Base-by-base conservation (phyloP, 306 rosid species). In the Dryas octopetala region DNA sequence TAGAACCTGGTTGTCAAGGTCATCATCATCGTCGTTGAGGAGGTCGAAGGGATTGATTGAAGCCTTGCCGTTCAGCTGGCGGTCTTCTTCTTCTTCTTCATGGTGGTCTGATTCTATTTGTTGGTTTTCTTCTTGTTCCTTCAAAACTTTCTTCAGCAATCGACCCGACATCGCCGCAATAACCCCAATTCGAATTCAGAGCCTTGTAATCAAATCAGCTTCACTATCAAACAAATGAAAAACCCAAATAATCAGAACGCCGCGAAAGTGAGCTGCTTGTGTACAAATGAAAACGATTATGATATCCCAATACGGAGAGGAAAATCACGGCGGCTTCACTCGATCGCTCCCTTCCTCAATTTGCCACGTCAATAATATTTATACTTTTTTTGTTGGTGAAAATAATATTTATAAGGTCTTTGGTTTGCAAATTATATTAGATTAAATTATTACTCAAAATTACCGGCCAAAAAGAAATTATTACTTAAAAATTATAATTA, bases 41-140 rank as follows among this genome's bases (percentile, higher is more conserved):
- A 90, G 93, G 83, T 89, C 93, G 48, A 95, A 92, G 26, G 93
- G 97, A 85, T 95, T 91, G 80, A 90, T 45, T 28, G 88, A 80
- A 74, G 96, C 83, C 57, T 79, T 80, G 15, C 71, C 78, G 44
- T 68, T 69, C 55, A 71, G 79, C 51, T 68, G 80, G 49, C 65
- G 58, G 32, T 50, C 79, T 9, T 70, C 66, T 6, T 71, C 81
- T 9, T 82, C 87, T 23, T 77, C 89, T 12, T 78, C 83, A 47
- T 77, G 82, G 47, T 28, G 79, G 68, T 64, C 68, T 32, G 79
- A 74, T 11, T 79, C 72, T 11, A 17, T 12, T 40, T 54, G 78
- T 38, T 47, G 83, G 19, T 75, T 65, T 23, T 83, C 68, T 45
- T 86, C 86, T 54, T 90, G 89, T 63, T 91, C 87, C 71, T 87